These are phyloP conservation scores for Seiridium unicorne DNA, from an alignment of 2,329 filamentous ascomycete genomes.

Conservation along the genomic window DNA sequence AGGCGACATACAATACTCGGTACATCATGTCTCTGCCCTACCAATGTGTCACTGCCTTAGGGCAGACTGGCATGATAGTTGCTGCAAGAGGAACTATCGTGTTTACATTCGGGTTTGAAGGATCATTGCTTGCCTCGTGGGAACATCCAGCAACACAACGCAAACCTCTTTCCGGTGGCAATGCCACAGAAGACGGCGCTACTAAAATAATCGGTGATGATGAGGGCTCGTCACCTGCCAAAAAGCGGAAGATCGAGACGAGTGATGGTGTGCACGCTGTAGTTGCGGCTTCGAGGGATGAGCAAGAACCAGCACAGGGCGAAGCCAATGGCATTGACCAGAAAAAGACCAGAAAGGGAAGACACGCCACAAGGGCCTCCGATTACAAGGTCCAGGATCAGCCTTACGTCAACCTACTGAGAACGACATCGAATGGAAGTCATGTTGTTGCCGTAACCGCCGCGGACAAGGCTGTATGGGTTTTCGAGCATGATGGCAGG, in stretches of 20 bases:
- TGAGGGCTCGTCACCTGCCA: slow-evolving; percentile 5
- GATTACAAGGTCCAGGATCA: slow-evolving; percentile 39
- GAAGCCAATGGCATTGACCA: slow-evolving; percentile 14
- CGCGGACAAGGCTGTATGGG: slow-evolving; percentile 89
- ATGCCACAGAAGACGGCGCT: neutral
- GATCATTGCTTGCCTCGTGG: slow-evolving; percentile 8
- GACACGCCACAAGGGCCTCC: slow-evolving; percentile 14
- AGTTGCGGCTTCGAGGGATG: slow-evolving; percentile 3
- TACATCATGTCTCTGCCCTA: slow-evolving; percentile 8
- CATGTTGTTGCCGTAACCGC: slow-evolving; percentile 77
- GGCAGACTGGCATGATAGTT: slow-evolving; percentile 7
- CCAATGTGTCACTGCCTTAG: slow-evolving; percentile 9
- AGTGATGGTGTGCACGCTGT: neutral
- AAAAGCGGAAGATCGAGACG: slow-evolving; percentile 7
- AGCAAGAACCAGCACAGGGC: slow-evolving; percentile 13
- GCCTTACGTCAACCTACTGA: slow-evolving; percentile 68
- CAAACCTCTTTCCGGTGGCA: neutral
- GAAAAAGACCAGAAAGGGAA: slow-evolving; percentile 35
- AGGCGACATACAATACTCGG: neutral
- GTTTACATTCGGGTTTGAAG: slow-evolving; percentile 10
- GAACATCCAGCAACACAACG: slow-evolving; percentile 4
- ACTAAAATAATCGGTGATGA: neutral
- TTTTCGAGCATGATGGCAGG: slow-evolving; percentile 66
- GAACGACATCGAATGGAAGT: slow-evolving; percentile 59
- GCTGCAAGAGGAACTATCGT: slow-evolving; percentile 10